Evolutionary conservation across 768 basidiomycete genomes (phyloP).

Genomic region (Wakefieldia striispora): DNA sequence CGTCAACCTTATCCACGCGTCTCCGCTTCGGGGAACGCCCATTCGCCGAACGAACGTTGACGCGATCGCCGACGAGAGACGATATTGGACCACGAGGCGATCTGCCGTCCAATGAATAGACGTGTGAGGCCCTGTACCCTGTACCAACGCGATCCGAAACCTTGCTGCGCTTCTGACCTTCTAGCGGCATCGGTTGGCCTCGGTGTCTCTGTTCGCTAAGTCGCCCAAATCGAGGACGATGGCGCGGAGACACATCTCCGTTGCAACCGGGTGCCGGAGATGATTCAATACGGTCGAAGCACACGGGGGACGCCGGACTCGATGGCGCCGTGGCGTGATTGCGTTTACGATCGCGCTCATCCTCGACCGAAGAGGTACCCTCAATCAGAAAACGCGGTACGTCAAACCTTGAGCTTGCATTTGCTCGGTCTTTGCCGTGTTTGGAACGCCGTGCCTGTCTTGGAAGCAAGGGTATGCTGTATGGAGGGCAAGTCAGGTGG

Average conservation of each 20-base stretch:
- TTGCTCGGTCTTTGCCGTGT: neutral
- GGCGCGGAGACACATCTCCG: neutral
- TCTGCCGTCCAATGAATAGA: neutral
- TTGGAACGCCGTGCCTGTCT: conserved; percentile 6
- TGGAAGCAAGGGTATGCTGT: conserved; percentile 4
- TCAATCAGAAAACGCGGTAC: conserved; percentile 18
- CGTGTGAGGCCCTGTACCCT: neutral
- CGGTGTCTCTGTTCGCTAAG: neutral
- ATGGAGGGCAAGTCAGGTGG: conserved; percentile 10
- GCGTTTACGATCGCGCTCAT: neutral
- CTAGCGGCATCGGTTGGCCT: neutral
- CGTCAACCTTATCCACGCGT: neutral
- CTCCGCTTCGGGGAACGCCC: neutral
- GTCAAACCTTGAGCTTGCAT: conserved; percentile 16
- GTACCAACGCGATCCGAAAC: neutral
- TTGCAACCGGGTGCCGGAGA: neutral
- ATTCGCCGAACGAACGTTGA: neutral
- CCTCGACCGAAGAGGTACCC: conserved; percentile 11
- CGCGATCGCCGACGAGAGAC: neutral
- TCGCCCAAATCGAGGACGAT: neutral
- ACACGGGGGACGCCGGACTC: neutral
- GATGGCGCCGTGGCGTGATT: conserved; percentile 3
- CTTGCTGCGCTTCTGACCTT: neutral
- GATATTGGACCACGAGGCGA: neutral
- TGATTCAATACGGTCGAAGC: neutral